Conservation (phyloP, 768 basidiomycete species). For the Sarcodon sp. region DNA sequence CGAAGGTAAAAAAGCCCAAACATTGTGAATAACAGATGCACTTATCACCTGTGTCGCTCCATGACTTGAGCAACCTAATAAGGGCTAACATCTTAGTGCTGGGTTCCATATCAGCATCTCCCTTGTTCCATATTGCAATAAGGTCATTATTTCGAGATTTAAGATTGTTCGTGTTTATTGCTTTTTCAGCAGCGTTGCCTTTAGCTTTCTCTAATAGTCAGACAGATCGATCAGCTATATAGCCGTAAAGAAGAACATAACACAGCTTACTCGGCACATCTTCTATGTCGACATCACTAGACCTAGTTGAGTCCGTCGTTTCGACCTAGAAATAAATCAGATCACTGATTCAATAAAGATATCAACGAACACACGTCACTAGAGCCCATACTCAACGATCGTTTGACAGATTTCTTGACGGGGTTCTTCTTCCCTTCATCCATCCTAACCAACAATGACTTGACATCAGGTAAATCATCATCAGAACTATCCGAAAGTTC, state of each 20-base stretch:
- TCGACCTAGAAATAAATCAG: too few species aligned
- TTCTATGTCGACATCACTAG: too few species aligned
- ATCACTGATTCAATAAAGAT: too few species aligned
- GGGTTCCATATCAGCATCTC: slow-evolving; percentile 49
- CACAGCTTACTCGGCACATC: too few species aligned
- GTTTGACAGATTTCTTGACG: slow-evolving; percentile 21
- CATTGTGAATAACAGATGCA: slow-evolving; percentile 64
- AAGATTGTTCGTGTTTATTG: slow-evolving; percentile 12
- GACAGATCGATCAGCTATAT: too few species aligned
- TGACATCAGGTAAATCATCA: slow-evolving; percentile 37
- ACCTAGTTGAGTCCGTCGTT: too few species aligned
- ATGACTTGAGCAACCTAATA: slow-evolving; percentile 42
- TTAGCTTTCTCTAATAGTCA: not conserved
- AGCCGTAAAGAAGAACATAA: too few species aligned
- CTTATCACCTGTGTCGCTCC: slow-evolving; percentile 52
- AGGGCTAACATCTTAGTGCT: slow-evolving; percentile 57
- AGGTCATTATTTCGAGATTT: slow-evolving; percentile 11
- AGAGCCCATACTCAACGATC: not conserved
- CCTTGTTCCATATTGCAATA: slow-evolving; percentile 42
- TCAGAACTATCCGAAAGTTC: slow-evolving; percentile 11
- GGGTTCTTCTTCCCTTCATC: slow-evolving; percentile 2
- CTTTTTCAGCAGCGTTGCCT: slow-evolving; percentile 17
- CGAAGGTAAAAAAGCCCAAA: slow-evolving; percentile 9
- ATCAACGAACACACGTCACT: not conserved
- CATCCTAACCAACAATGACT: slow-evolving; percentile 20